A percentile compares a stretch with the other conserved stretches of the same genome.
Evolutionary conservation across 2,329 filamentous ascomycete species (phyloP).

Genomic region (Endoconidiophora polonica): DNA sequence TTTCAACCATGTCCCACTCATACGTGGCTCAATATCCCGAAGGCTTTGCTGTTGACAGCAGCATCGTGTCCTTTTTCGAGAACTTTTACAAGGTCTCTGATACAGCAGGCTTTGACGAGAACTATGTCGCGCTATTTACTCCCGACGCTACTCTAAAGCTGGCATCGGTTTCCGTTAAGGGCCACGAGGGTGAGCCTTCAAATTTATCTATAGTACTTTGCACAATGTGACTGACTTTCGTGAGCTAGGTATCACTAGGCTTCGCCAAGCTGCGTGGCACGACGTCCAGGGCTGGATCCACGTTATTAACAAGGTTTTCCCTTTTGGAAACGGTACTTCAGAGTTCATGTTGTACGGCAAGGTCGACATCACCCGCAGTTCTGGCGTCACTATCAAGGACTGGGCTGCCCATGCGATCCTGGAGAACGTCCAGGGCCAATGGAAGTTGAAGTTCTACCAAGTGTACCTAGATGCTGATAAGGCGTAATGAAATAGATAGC

Average conservation of each 20-base stretch:
- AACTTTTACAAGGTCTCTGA: constrained; percentile 20
- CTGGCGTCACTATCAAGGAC: constrained; percentile 20
- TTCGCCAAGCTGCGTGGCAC: constrained; percentile 14
- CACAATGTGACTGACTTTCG: not conserved
- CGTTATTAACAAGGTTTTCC: constrained; percentile 19
- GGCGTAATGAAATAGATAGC: not conserved
- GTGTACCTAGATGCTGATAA: constrained; percentile 28
- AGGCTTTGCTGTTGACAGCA: constrained; percentile 14
- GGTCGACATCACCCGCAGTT: constrained; percentile 18
- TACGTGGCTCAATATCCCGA: constrained; percentile 15
- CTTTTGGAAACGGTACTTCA: constrained; percentile 16
- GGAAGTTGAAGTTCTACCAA: constrained; percentile 37
- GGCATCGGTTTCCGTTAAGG: constrained; percentile 17
- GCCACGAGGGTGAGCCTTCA: constrained; percentile 16
- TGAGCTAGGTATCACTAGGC: constrained; percentile 17
- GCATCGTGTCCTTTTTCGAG: constrained; percentile 18
- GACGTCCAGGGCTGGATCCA: constrained; percentile 21
- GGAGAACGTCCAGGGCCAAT: constrained; percentile 32
- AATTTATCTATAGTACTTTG: not conserved
- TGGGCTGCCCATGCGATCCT: constrained; percentile 34
- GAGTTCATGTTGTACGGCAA: constrained; percentile 21
- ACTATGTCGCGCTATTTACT: constrained; percentile 18
- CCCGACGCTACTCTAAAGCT: constrained; percentile 20
- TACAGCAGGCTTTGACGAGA: constrained; percentile 17
- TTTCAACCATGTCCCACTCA: constrained; percentile 4